These are phyloP conservation scores for Sarocladiaceae sp. DNA, from an alignment of 2,329 filamentous ascomycete genomes.

Conservation along the genomic window DNA sequence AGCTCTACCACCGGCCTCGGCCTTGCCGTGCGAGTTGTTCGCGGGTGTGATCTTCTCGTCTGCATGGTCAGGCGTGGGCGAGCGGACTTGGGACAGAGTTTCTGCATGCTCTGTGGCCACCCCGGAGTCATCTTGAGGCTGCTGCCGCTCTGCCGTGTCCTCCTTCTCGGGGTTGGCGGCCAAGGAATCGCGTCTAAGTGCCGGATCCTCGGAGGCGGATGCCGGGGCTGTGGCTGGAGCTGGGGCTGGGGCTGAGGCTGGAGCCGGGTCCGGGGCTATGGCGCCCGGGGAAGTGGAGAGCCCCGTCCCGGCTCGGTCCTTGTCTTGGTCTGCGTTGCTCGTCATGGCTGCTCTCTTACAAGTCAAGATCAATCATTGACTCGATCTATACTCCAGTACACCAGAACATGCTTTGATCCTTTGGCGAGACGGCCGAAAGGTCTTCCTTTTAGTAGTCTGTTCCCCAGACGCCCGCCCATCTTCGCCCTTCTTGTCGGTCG, in stretches of 20 bases:
- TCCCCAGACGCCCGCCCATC: too few species aligned
- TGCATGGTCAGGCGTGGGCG: neutral
- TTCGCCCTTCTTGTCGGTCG: neutral
- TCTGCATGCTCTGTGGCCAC: neutral
- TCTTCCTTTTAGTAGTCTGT: neutral
- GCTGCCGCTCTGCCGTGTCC: neutral
- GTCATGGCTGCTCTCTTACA: neutral
- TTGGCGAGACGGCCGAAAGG: neutral
- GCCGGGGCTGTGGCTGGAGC: neutral
- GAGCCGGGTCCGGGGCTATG: neutral
- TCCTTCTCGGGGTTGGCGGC: neutral
- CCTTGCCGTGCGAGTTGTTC: slow-evolving; percentile 6
- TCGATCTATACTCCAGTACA: neutral
- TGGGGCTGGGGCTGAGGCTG: neutral
- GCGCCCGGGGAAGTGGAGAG: neutral
- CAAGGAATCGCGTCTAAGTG: neutral
- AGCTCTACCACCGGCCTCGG: slow-evolving; percentile 10
- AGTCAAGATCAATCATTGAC: neutral
- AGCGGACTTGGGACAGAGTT: neutral
- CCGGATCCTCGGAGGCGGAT: neutral
- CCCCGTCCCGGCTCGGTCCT: neutral
- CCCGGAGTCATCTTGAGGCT: neutral
- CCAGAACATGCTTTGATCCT: neutral
- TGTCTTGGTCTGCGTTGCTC: neutral
- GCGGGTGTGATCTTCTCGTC: neutral